Evolutionary conservation across 306 rosid species (phyloP).

Genomic region (Malus fusca): DNA sequence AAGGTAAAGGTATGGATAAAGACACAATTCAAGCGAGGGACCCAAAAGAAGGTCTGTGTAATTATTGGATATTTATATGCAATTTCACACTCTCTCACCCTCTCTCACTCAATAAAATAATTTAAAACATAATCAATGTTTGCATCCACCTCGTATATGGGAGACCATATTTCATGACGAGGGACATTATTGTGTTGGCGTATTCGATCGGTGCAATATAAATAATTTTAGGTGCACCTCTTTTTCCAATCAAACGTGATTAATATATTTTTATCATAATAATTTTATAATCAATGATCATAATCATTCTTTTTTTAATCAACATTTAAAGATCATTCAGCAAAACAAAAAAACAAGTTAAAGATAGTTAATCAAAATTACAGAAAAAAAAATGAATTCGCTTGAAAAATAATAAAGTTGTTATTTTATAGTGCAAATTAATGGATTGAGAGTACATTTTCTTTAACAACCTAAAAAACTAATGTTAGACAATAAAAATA

Average conservation of each 20-base stretch:
- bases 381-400: background rate
- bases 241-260: too few relatives aligned
- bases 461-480: background rate
- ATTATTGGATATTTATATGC: slow-evolving; percentile 20
- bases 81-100: background rate
- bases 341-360: too few relatives aligned
- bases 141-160: too few relatives aligned
- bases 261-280: too few relatives aligned
- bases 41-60: slow-evolving; percentile 50
- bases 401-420: background rate
- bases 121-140: background rate
- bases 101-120: background rate
- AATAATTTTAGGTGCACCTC: too few relatives aligned
- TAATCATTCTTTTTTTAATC: too few relatives aligned
- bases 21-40: slow-evolving; percentile 74
- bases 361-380: too few relatives aligned
- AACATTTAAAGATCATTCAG: too few relatives aligned
- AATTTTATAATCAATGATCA: too few relatives aligned
- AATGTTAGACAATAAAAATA: background rate
- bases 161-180: too few relatives aligned
- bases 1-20: slow-evolving; percentile 58
- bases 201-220: too few relatives aligned
- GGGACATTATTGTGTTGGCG: too few relatives aligned
- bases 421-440: background rate
- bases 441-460: background rate